Conservation (phyloP, 148 eudicot species). For the Fagopyrum homotropicum region DNA sequence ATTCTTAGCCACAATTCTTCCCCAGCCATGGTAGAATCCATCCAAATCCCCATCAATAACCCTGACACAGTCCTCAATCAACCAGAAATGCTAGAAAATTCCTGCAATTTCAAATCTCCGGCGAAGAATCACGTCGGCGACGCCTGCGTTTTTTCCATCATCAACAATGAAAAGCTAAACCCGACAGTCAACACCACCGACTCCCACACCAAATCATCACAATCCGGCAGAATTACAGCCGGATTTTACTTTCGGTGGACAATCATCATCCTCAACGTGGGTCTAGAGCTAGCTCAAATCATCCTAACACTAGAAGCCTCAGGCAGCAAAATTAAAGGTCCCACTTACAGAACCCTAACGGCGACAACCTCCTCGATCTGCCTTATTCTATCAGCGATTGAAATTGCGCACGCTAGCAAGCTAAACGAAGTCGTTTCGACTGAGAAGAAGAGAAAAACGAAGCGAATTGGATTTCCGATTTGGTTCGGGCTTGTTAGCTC, state of each 20-base stretch:
- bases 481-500: conserved; percentile 8
- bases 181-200: not conserved
- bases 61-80: not conserved
- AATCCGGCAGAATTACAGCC: not conserved
- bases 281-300: not conserved
- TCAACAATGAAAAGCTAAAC: not conserved
- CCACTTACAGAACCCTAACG: conserved; percentile 9
- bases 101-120: not conserved
- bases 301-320: conserved; percentile 7
- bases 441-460: not conserved
- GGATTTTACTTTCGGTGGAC: conserved; percentile 1
- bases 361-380: conserved; percentile 11
- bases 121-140: not conserved
- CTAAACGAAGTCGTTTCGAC: not conserved
- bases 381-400: not conserved
- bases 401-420: not conserved
- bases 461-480: not conserved
- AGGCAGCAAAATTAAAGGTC: not conserved
- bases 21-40: not conserved
- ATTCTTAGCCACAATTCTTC: not conserved
- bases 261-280: conserved; percentile 5
- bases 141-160: not conserved
- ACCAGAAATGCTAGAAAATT: not conserved
- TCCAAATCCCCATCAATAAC: not conserved
- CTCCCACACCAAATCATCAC: not conserved